Percentiles rank a stretch among this genome's conserved stretches.
phyloP scores from a whole-genome alignment of 805 yeast species.

The Nakazawaea siamensis region DNA sequence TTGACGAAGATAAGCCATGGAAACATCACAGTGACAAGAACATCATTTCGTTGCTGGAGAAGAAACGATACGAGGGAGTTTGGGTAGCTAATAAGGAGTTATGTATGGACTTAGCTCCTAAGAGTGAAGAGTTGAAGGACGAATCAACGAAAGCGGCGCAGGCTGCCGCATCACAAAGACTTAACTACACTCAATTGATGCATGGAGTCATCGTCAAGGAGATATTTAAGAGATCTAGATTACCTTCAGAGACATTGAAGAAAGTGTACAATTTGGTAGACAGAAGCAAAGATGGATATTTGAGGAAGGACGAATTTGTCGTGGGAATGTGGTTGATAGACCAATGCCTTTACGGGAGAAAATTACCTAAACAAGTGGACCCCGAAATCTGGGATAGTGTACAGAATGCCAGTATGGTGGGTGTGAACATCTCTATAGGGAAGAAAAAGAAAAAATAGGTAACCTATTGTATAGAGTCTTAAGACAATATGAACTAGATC shows the following conservation, averaged over 20 bases:
- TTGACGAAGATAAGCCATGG: constrained; percentile 93
- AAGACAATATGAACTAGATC: too few relatives aligned
- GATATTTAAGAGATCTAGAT: constrained; percentile 72
- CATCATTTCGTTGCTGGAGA: constrained; percentile 49
- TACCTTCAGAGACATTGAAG: constrained; percentile 52
- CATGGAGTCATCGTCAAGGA: constrained; percentile 64
- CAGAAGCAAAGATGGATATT: constrained; percentile 68
- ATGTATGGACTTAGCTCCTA: constrained; percentile 31
- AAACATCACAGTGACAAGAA: constrained; percentile 63
- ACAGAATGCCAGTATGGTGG: constrained; percentile 32
- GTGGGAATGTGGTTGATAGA: constrained; percentile 99
- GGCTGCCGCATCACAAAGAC: constrained; percentile 3
- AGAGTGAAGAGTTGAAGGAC: not conserved
- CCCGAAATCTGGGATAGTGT: constrained; percentile 78
- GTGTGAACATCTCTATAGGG: constrained; percentile 18
- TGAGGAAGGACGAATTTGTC: constrained; percentile 74
- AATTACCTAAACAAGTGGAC: constrained; percentile 65
- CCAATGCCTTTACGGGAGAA: constrained; percentile 90
- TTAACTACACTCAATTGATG: constrained; percentile 18
- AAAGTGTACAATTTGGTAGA: constrained; percentile 77
- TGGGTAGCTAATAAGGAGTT: constrained; percentile 85
- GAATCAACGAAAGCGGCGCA: constrained; percentile 20
- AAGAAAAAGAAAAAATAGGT: constrained; percentile 21
- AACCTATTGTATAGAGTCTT: too few relatives aligned
- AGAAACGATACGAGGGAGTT: constrained; percentile 85